Evolutionary conservation across 2,329 filamentous ascomycete genomes (phyloP).

Genomic region (Immersiporthe knoxdaviesiana): DNA sequence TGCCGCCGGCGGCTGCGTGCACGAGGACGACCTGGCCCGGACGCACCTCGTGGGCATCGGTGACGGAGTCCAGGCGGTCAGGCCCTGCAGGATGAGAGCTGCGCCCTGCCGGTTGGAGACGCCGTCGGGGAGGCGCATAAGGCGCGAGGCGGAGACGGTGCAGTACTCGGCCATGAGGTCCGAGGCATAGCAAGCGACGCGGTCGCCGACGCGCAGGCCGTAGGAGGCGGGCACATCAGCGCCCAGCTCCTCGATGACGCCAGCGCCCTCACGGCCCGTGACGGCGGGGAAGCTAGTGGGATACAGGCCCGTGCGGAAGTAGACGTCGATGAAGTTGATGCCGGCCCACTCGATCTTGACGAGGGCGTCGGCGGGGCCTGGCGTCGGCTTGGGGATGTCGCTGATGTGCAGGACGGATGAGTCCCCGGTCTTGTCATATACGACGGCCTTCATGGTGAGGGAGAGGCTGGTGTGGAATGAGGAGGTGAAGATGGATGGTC

Average conservation of each 20-base stretch:
- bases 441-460: conserved; percentile 26
- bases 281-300: conserved; percentile 68
- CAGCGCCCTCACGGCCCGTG: conserved; percentile 78
- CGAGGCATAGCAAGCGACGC: conserved; percentile 67
- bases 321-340: conserved; percentile 47
- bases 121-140: conserved; percentile 65
- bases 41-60: conserved; percentile 58
- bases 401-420: conserved; percentile 28
- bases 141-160: conserved; percentile 54
- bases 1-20: conserved; percentile 84
- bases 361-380: conserved; percentile 23
- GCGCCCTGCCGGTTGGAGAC: conserved; percentile 66
- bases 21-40: conserved; percentile 65
- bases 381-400: conserved; percentile 27
- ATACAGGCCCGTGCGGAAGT: conserved; percentile 86
- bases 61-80: conserved; percentile 78
- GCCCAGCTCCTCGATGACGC: conserved; percentile 59
- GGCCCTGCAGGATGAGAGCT: conserved; percentile 74
- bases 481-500: conserved; percentile 1
- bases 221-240: conserved; percentile 57
- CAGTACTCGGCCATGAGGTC: conserved; percentile 62
- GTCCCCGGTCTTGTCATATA: conserved; percentile 29
- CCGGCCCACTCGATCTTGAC: conserved; percentile 29
- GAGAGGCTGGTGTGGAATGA: conserved; percentile 6
- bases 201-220: conserved; percentile 66